Evolutionary conservation across 2,329 filamentous ascomycete genomes (phyloP), one percentile per base, ranked within the genome.

Genomic region (Claviceps purpurea): DNA sequence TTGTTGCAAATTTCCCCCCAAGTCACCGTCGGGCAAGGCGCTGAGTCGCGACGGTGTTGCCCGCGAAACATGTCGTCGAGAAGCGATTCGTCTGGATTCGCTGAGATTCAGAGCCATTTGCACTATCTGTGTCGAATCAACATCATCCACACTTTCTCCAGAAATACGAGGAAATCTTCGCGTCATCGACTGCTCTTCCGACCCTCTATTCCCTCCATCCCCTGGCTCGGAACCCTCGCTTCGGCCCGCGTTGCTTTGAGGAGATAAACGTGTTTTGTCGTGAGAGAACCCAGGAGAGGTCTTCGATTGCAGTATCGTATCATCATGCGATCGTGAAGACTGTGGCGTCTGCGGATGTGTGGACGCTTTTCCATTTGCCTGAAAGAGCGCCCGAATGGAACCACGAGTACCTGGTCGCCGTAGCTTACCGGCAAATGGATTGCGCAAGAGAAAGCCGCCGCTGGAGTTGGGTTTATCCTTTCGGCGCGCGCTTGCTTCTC

Each of bases 101-200:
- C 87, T 95, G 49, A 97, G 69, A 57, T 85, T 93, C 59, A 97
- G 70, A 1, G 91, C 91, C 78, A 97, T 87, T 61, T 89, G 89
- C 43, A 97, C 89, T 57, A 97, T 94, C 66, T 95, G 87, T 4
- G 85, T 81, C 7, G 90, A 85, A 61, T 96, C 90, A 54, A 85
- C 76, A 60, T 89, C 81, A 20, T 86, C 64, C 5, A 66, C 59
- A 14, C 40, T 26, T 8, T 55, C 50, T 2, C 18, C 38, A 14
- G 48, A 53, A 18, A 30, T 14, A 4, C n/a, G 44, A 8, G 45
- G 11, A 22, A 34, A n/a, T 48, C 5, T 44, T n/a, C 34, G 44
- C 26, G 44, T 46, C 26, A 30, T 41, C 16, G 37, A 34, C 24
- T 49, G 24, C 5, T 49, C 47, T 39, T 43, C 44, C 7, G 43